These are phyloP conservation scores for Lathyrus sativus DNA, from an alignment of 306 rosid genomes.

Conservation along the genomic window DNA sequence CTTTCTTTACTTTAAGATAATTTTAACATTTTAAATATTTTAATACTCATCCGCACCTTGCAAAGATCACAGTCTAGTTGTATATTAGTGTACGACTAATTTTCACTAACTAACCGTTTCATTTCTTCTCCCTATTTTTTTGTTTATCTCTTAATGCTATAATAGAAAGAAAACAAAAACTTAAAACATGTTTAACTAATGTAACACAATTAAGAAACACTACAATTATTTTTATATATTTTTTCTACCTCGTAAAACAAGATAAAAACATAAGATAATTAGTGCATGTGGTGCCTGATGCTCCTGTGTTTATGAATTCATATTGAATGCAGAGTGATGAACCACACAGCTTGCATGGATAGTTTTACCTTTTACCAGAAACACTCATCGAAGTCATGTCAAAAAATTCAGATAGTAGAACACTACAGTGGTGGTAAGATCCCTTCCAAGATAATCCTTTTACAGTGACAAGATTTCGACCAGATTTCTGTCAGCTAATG, in stretches of 20 bases:
- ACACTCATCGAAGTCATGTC: neutral
- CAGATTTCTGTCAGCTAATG: constrained; percentile 4
- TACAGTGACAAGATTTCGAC: neutral
- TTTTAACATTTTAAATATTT: too few relatives aligned
- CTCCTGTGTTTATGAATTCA: neutral
- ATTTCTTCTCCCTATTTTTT: too few relatives aligned
- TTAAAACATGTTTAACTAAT: too few relatives aligned
- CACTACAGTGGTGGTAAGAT: neutral
- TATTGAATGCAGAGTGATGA: neutral
- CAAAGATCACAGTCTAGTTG: too few relatives aligned
- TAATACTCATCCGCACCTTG: too few relatives aligned
- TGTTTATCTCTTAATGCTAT: too few relatives aligned
- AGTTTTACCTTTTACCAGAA: neutral
- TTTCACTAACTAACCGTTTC: too few relatives aligned
- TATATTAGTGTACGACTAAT: too few relatives aligned
- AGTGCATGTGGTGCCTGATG: neutral
- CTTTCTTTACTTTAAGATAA: too few relatives aligned
- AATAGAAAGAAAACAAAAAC: too few relatives aligned
- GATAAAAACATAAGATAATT: neutral
- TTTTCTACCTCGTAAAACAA: neutral
- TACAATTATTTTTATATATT: neutral
- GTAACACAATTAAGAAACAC: neutral
- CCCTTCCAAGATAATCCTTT: neutral
- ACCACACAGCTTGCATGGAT: neutral
- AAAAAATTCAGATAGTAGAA: neutral